These are phyloP conservation scores for Rutstroemia sp. DNA, from an alignment of 2,329 filamentous ascomycete species.

Conservation along the genomic window DNA sequence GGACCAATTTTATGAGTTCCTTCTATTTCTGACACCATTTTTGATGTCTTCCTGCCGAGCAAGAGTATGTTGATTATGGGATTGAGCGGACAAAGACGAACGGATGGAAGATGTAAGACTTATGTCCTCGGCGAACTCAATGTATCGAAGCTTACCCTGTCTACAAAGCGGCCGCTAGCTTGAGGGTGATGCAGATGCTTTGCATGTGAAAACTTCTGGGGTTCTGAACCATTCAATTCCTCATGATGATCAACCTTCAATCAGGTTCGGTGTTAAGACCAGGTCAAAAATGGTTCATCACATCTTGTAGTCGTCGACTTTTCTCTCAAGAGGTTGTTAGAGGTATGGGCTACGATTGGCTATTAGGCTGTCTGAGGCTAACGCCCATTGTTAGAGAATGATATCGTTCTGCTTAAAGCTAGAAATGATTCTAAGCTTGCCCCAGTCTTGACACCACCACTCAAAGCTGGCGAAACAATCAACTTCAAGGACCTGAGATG, in stretches of 20 bases:
- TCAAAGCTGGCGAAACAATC: constrained; percentile 29
- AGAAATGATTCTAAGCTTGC: constrained; percentile 8
- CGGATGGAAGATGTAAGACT: not conserved
- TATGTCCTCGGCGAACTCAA: not conserved
- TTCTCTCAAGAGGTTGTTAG: not conserved
- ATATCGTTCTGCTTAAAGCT: constrained; percentile 26
- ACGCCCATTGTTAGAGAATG: constrained; percentile 8
- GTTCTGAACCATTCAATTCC: not conserved
- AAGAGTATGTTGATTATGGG: not conserved
- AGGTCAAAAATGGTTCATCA: not conserved
- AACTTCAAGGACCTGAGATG: constrained; percentile 1
- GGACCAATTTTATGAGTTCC: constrained; percentile 26
- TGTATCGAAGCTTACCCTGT: not conserved
- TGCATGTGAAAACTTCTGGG: constrained; percentile 11
- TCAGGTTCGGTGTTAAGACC: not conserved
- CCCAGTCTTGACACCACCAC: constrained; percentile 34
- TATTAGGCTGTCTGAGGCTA: not conserved
- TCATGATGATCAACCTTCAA: not conserved
- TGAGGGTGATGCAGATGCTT: not conserved
- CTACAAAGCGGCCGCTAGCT: constrained; percentile 10
- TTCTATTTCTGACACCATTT: constrained; percentile 28
- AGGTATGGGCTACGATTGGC: not conserved
- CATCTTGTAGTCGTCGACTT: not conserved
- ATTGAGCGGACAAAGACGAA: not conserved
- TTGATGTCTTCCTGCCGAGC: not conserved